Conservation (phyloP, 176 grass and related monocot genomes). For the Carex myosuroides region DNA sequence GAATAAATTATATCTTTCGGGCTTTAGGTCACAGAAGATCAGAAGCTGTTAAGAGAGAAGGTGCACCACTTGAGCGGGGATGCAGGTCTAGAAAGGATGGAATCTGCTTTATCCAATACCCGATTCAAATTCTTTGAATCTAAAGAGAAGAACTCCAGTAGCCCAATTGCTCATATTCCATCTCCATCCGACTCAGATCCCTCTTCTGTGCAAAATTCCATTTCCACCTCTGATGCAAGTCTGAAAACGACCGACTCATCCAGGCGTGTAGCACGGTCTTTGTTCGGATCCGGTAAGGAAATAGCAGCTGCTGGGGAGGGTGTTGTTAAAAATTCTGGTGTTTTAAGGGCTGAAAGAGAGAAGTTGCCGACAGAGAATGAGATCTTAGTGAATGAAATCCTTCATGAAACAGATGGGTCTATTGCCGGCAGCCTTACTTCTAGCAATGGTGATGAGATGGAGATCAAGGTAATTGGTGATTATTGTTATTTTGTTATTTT, state of each 20-base stretch:
- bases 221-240: neutral
- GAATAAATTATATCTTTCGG: neutral
- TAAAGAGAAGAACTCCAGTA: conserved; percentile 52
- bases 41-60: conserved; percentile 85
- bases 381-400: conserved; percentile 85
- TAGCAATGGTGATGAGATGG: conserved; percentile 25
- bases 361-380: conserved; percentile 67
- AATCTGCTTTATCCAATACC: conserved; percentile 64
- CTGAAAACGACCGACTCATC: conserved; percentile 4
- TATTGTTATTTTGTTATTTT: neutral
- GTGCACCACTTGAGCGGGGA: conserved; percentile 77
- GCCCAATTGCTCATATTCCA: conserved; percentile 44
- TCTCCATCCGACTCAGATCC: conserved; percentile 43
- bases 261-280: conserved; percentile 40
- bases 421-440: conserved; percentile 34
- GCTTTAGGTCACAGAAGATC: conserved; percentile 67
- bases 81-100: conserved; percentile 79
- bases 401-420: conserved; percentile 42
- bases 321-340: neutral
- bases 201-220: conserved; percentile 2
- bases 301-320: conserved; percentile 4
- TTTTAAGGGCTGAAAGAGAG: conserved; percentile 6
- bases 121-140: conserved; percentile 86
- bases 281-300: conserved; percentile 30
- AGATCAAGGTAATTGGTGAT: conserved; percentile 46